A percentile compares a stretch with the other conserved stretches of the same genome.
Conservation (phyloP, 345 rosid species). For the Durio zibethinus region DNA sequence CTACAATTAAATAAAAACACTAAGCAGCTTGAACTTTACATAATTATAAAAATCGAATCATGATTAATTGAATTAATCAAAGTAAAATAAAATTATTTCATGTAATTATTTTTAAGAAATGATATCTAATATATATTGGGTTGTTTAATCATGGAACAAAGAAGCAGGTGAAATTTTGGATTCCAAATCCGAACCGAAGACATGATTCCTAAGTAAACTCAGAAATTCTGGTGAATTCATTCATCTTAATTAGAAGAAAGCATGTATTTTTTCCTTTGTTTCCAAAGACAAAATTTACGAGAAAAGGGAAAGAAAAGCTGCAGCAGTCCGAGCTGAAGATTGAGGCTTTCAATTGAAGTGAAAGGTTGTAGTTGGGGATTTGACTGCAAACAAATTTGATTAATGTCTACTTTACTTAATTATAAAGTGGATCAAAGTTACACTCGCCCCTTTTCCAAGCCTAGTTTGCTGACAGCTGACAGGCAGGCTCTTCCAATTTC, state of each 20-base stretch:
- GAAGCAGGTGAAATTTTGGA: neutral
- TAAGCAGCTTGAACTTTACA: too few species aligned
- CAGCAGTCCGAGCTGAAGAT: neutral
- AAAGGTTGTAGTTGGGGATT: slow-evolving; percentile 24
- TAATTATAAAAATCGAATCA: too few species aligned
- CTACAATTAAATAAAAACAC: too few species aligned
- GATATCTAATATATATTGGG: too few species aligned
- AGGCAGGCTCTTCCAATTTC: neutral
- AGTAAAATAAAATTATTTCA: too few species aligned
- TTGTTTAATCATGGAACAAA: neutral
- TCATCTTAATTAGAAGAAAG: neutral
- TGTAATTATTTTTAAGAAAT: too few species aligned
- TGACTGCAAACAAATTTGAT: slow-evolving; percentile 9
- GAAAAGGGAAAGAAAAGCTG: neutral
- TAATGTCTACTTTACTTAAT: slow-evolving; percentile 15
- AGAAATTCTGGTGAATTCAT: neutral
- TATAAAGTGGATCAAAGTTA: neutral
- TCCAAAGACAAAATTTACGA: too few species aligned
- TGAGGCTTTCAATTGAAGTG: neutral
- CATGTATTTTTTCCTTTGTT: too few species aligned
- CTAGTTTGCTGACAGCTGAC: neutral
- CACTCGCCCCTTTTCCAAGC: neutral
- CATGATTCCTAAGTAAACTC: neutral
- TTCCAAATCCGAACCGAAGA: neutral
- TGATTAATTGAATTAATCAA: too few species aligned